Evolutionary conservation across 306 rosid species (phyloP), one percentile per base, ranked within the genome.

Genomic region (Lithocarpus polystachyus): DNA sequence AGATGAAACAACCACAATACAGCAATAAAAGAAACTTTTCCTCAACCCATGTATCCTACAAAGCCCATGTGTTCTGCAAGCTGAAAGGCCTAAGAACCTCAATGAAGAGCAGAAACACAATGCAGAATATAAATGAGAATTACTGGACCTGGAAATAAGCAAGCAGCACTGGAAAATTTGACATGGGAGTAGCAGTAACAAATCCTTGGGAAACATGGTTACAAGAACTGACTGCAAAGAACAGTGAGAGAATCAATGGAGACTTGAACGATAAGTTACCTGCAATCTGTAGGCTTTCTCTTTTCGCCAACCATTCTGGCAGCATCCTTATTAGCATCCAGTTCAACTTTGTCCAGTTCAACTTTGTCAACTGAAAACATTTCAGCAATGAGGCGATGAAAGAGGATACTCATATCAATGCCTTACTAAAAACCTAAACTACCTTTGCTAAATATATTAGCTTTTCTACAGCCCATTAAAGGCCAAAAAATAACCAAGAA

Each of bases 211-310:
- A 15, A 31, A 29, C 81, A 72, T 71, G 40, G 78, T 48, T 79
- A 82, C 13, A 28, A 69, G 75, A 77, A 57, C 64, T 56, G 59
- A 86, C 60, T 62, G 83, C 79, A 53, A 72, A 72, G 78, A 74
- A 73, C 59, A 23, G 68, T 31, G 68, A 56, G 43, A 75, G 75
- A 70, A 78, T 48, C 57, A 68, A 61, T 31, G 20, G 54, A 77
- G 56, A 77, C 76, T 56, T 78, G 81, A 87, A 73, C 75, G 72
- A 82, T 79, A 75, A 45, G 77, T 74, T 71, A 95, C 99, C 99
- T 83, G 90, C 72, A 64, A 84, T 85, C 86, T 55, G 70, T 75
- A 74, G 35, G 88, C 82, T 89, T 91, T 85, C 98, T 93, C 92
- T 95, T 95, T 81, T 74, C 80, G 75, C 89, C 92, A 78, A 53